A percentile compares a stretch with the other conserved stretches of the same genome.
These are phyloP conservation scores for Cercospora canescens DNA, from an alignment of 2,329 filamentous ascomycete genomes.

Conservation along the genomic window DNA sequence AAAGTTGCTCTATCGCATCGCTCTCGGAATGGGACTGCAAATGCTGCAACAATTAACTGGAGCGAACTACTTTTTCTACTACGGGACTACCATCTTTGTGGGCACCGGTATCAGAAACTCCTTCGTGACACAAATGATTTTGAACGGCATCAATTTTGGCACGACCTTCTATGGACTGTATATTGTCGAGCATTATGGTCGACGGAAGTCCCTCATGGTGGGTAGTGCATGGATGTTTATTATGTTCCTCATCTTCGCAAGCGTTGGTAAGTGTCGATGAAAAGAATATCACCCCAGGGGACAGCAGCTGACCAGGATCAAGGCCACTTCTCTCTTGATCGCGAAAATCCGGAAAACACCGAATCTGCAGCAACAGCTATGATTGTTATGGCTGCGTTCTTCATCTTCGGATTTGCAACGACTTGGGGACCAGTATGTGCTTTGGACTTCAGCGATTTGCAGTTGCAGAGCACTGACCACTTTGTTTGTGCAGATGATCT, in stretches of 20 bases:
- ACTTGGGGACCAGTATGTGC: conserved; percentile 39
- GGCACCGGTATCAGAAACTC: conserved; percentile 39
- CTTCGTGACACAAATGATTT: conserved; percentile 47
- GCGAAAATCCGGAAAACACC: conserved; percentile 36
- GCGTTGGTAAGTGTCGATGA: conserved; percentile 13
- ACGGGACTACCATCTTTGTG: conserved; percentile 48
- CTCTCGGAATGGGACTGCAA: conserved; percentile 63
- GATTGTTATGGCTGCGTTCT: conserved; percentile 68
- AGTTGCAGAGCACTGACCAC: background rate
- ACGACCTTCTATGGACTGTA: conserved; percentile 48
- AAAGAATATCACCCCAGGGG: too few relatives aligned
- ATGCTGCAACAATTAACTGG: conserved; percentile 41
- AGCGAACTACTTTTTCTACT: conserved; percentile 46
- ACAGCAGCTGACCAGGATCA: conserved; percentile 23
- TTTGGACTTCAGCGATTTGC: background rate
- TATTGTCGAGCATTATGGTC: conserved; percentile 49
- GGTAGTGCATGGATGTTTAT: conserved; percentile 43
- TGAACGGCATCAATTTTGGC: conserved; percentile 47
- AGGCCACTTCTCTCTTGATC: conserved; percentile 46
- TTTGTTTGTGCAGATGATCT: conserved; percentile 54
- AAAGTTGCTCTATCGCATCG: conserved; percentile 65
- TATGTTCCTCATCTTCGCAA: conserved; percentile 59
- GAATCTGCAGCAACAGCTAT: conserved; percentile 57
- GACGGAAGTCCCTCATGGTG: conserved; percentile 46
- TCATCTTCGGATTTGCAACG: conserved; percentile 65